These are phyloP conservation scores for Mycena chlorophos DNA, from an alignment of 768 basidiomycete genomes.

Conservation along the genomic window DNA sequence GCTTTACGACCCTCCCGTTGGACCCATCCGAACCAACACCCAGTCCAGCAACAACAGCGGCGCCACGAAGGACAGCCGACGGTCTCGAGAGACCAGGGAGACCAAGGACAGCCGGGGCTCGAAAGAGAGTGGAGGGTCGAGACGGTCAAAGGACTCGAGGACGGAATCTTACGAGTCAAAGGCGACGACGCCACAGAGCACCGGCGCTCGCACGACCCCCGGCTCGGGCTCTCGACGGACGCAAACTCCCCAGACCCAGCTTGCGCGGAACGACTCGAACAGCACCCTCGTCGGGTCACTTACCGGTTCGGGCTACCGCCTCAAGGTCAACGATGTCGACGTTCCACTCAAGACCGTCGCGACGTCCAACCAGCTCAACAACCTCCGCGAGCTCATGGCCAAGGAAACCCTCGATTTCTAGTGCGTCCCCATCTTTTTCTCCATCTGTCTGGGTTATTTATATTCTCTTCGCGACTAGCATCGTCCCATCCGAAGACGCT, in stretches of 20 bases:
- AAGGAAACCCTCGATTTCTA: constrained; percentile 75
- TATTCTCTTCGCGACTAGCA: too few species aligned
- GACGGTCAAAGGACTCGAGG: constrained; percentile 15
- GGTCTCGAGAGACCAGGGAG: too few species aligned
- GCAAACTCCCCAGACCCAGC: constrained; percentile 34
- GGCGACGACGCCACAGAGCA: constrained; percentile 29
- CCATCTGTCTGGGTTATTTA: constrained; percentile 1
- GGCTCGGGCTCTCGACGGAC: constrained; percentile 17
- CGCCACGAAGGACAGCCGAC: constrained; percentile 18
- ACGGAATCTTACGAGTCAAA: constrained; percentile 24
- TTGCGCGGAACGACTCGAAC: constrained; percentile 61
- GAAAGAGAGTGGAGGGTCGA: constrained; percentile 11
- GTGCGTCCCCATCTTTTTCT: constrained; percentile 44
- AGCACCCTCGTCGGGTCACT: constrained; percentile 64
- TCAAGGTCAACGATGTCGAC: constrained; percentile 67
- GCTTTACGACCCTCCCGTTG: constrained; percentile 40
- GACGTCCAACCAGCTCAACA: constrained; percentile 58
- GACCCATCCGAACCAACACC: constrained; percentile 37
- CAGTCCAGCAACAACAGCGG: constrained; percentile 39
- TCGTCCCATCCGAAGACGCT: constrained; percentile 79
- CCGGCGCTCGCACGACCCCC: constrained; percentile 29
- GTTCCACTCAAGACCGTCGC: constrained; percentile 54
- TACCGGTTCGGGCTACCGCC: constrained; percentile 53
- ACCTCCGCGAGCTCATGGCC: constrained; percentile 63
- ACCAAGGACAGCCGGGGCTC: constrained; percentile 11